phyloP scores from a whole-genome alignment of 768 basidiomycete species.

The Pleurotus ostreatus region DNA sequence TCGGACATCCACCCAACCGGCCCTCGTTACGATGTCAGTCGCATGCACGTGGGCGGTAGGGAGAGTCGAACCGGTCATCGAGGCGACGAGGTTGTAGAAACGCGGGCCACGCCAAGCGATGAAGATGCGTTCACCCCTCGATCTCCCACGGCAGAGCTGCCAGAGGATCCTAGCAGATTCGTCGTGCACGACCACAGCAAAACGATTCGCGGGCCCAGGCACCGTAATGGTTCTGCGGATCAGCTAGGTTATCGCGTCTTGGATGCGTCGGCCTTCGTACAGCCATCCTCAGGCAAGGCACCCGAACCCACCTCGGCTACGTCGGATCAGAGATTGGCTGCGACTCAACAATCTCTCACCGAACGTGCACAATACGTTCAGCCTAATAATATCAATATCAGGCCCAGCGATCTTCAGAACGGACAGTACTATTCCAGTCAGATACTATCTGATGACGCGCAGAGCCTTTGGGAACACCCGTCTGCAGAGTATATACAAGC shows the following conservation, averaged over 20 bases:
- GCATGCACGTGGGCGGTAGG: constrained; percentile 30
- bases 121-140: constrained; percentile 63
- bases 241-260: constrained; percentile 58
- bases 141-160: constrained; percentile 60
- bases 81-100: constrained; percentile 43
- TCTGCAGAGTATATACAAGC: constrained; percentile 55
- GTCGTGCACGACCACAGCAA: constrained; percentile 1
- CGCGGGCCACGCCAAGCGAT: constrained; percentile 43
- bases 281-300: constrained; percentile 14
- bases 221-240: constrained; percentile 56
- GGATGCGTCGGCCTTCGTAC: constrained; percentile 53
- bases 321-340: not conserved
- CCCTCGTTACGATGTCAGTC: constrained; percentile 7
- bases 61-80: constrained; percentile 34
- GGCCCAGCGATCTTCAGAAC: constrained; percentile 14
- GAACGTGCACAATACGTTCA: constrained; percentile 11
- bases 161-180: constrained; percentile 31
- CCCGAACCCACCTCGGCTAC: not conserved
- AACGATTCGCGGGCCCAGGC: constrained; percentile 38
- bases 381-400: constrained; percentile 11
- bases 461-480: constrained; percentile 57
- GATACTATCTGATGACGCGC: constrained; percentile 51
- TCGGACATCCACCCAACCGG: constrained; percentile 52
- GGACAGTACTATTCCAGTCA: constrained; percentile 35
- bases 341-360: not conserved